These are phyloP conservation scores for Rhizoctonia solani DNA, from an alignment of 1,284 basidiomycete genomes.

Conservation along the genomic window DNA sequence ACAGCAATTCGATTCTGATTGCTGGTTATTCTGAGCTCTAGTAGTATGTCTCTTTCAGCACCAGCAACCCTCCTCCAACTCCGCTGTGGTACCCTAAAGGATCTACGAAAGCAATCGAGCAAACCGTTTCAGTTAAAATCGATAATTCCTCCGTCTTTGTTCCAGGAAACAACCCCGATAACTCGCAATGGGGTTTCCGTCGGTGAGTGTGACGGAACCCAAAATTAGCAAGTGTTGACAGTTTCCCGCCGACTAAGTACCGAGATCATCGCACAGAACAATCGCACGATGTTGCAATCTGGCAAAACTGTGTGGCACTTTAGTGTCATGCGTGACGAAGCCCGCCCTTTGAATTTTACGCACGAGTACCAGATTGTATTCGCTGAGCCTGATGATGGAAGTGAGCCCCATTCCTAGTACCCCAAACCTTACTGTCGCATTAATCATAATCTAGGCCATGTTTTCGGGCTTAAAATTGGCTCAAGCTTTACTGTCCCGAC, in stretches of 20 bases:
- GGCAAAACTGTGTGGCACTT: slow-evolving; percentile 39
- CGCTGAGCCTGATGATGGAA: slow-evolving; percentile 61
- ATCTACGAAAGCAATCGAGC: slow-evolving; percentile 47
- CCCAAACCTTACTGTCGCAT: not conserved
- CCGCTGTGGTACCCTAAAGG: slow-evolving; percentile 52
- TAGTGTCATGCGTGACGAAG: slow-evolving; percentile 36
- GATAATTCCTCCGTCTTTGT: slow-evolving; percentile 39
- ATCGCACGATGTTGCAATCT: slow-evolving; percentile 35
- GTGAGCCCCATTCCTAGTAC: slow-evolving; percentile 8
- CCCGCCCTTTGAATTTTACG: slow-evolving; percentile 53
- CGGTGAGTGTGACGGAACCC: not conserved
- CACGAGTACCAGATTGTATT: slow-evolving; percentile 56
- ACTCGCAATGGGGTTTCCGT: slow-evolving; percentile 39
- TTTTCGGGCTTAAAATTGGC: slow-evolving; percentile 47
- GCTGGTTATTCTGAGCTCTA: not conserved
- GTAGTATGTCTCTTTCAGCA: slow-evolving; percentile 55
- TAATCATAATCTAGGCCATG: slow-evolving; percentile 45
- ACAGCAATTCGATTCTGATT: slow-evolving; percentile 3
- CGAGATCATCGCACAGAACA: slow-evolving; percentile 38
- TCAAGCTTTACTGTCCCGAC: slow-evolving; percentile 53
- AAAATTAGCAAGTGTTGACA: not conserved
- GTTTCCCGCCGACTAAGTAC: slow-evolving; percentile 4
- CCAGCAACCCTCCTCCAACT: slow-evolving; percentile 49
- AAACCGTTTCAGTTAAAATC: slow-evolving; percentile 49
- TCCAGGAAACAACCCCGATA: slow-evolving; percentile 39